Evolutionary conservation across 2,329 filamentous ascomycete genomes (phyloP), one percentile per base, ranked within the genome.

Genomic region (Zymoseptoria tritici): DNA sequence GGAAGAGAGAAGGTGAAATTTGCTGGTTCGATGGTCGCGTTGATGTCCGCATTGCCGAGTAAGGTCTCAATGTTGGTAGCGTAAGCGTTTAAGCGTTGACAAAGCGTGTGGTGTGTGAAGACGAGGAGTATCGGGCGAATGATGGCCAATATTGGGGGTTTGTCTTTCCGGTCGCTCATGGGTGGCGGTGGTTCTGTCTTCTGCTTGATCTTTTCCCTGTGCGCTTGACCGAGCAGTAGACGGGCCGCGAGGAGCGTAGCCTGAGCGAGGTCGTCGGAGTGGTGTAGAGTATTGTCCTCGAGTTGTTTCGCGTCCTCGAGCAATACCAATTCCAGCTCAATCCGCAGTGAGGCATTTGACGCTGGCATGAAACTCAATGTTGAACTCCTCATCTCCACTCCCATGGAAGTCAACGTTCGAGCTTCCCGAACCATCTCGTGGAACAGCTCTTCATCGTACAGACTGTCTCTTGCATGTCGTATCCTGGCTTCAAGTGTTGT

Each of bases 401-500:
- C 84, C 61, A 89, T 86, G 9, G 86, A 85, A 2, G 87, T 81
- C 21, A 96, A 78, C 0, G 81, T 81, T 16, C 91, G 87, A 0
- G 89, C 86, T 75, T 99, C 94, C 19, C 90, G 83, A 56, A 87
- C 86, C 61, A 97, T 80, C 74, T 99, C 94, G 67, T 96, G 86
- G 82, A 91, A 97, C 1, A 99, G 77, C 71, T 99, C 94, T 70
- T 92, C 87, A 26, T 89, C 85, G 67, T 90, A 91, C 20, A 93
- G 80, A 55, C 88, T 90, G 72, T 94, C 88, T 59, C 90, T 82
- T 2, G 90, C 88, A 67, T 89, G 84, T 19, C 87, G 83, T 31
- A 95, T 89, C 9, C 86, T 81, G 29, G 84, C 80, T 65, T 90
- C 85, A 8, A 92, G 77, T 1, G 82, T 78, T 2, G 81, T 79